Base-by-base conservation (phyloP, 768 basidiomycete genomes). In the Termitomyces sp. region DNA sequence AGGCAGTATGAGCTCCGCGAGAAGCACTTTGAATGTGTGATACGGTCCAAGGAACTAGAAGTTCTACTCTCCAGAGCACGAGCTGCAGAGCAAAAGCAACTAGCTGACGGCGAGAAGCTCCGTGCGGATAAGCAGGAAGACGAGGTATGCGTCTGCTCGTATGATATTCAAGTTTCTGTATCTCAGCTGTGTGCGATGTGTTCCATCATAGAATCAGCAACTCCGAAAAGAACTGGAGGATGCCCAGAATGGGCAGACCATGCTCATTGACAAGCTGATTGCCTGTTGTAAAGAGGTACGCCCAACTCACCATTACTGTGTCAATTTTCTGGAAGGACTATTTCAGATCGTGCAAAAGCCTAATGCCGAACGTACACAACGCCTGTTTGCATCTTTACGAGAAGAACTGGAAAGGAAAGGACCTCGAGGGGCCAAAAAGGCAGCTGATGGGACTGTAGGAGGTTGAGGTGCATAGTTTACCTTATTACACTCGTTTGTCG, bases 41-140 rank as follows among this genome's bases (percentile, higher is more conserved):
- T 95, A 57, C 89, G 93, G 44, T 94, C 93, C 46, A 95, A 95
- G 73, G 93, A 95, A 72, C 81, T 95, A 26, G 93, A 95, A 69
- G 89, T 95, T 16, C 74, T 95, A 20, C 79, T 95, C 16, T 92
- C 93, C 50, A 85, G 91, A 35, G 93, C 93, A 46, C 86, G 92
- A 70, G 88, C 90, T 28, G 91, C 92, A 10, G 93, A 94, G 67
- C 90, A 93, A 70, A 89, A 88, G 71, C 88, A 92, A 65, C 77
- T 93, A 49, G 87, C 87, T 14, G 89, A 93, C 50, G 82, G 84
- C 53, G 90, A 93, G 71, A 89, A 85, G 70, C 64, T 69, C 50
- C 81, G 86, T 44, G 83, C 85, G 13, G 85, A 85, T 57, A 89
- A 80, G 67, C 73, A 76, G 28, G 89, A 93, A 50, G 86, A 90